Base-by-base conservation (phyloP, 371 early-diverging fungal species). In the Rhizopus microsporus region DNA sequence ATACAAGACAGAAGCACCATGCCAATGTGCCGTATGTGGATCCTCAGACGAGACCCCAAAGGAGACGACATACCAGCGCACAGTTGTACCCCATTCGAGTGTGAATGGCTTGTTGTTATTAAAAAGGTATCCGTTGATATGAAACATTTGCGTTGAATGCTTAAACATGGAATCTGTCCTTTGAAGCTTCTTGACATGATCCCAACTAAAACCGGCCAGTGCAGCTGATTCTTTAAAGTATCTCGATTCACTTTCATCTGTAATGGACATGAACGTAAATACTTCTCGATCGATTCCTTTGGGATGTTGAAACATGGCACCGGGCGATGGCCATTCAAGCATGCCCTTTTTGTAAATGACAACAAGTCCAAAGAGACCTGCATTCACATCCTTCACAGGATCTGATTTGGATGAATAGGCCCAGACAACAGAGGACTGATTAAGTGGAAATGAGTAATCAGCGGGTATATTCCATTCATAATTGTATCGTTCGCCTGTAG, bases 1-100 rank as follows among this genome's bases (percentile, higher is more conserved):
- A 13, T 68, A 50, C 7, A 82, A 54, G 3, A 80, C 29, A 0
- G 80, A 80, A 0, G 71, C 65, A 4, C 80, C 80, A 57, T 82
- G 82, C 82, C 82, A 82, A 33, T 79, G 80, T 0, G 77, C 82
- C 3, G 82, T 78, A 66, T 82, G 82, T 5, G 64, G 49, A 65
- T 82, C 82, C 1, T 71, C 72, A 30, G 76, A 77, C 0, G 54
- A 61, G 0, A 69, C 39, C 3, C 74, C 82, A 31, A 75, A 63
- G 0, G 78, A 70, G 4, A 82, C 40, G 5, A 77, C 62, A 56
- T 80, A 78, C 80, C 80, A 82, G 0, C 82, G 78, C 2, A 80
- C 77, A 9, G 61, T 59, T 4, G 74, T 51, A 7, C 80, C 82
- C 47, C 60, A 70, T 23, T 62, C 72, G 13, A 78, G 12, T 23